Percentiles rank a stretch among this genome's conserved stretches.
phyloP scores from a whole-genome alignment of 2,329 filamentous ascomycete genomes.

The Fusarium sublunatum region DNA sequence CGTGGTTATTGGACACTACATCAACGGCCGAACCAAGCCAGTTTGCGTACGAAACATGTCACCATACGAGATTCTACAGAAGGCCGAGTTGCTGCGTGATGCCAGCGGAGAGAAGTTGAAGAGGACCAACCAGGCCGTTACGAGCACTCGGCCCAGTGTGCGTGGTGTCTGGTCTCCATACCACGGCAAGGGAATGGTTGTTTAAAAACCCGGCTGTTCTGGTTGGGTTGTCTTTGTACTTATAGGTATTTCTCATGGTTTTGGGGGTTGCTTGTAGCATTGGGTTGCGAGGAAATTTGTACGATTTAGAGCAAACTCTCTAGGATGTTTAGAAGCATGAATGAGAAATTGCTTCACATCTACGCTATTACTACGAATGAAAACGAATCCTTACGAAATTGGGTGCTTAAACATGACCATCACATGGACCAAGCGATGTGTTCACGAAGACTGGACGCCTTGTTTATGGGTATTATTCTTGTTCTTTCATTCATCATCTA shows the following conservation, averaged over 20 bases:
- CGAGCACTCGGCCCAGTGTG: slow-evolving; percentile 72
- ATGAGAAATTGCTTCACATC: slow-evolving; percentile 26
- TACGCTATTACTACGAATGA: not conserved
- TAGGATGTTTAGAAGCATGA: slow-evolving; percentile 24
- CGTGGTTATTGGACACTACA: slow-evolving; percentile 87
- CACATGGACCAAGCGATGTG: not conserved
- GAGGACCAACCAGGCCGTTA: slow-evolving; percentile 71
- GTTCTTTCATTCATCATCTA: slow-evolving; percentile 42
- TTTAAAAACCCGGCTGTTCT: slow-evolving; percentile 52
- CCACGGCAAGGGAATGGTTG: slow-evolving; percentile 68
- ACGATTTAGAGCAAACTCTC: slow-evolving; percentile 44
- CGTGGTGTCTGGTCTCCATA: slow-evolving; percentile 78
- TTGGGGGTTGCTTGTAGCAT: slow-evolving; percentile 43
- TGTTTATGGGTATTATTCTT: slow-evolving; percentile 42
- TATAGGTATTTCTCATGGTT: slow-evolving; percentile 45
- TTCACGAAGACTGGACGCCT: not conserved
- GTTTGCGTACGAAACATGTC: slow-evolving; percentile 91
- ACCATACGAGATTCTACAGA: slow-evolving; percentile 81
- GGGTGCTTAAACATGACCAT: not conserved
- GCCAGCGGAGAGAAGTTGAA: slow-evolving; percentile 80
- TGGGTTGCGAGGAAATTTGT: slow-evolving; percentile 46
- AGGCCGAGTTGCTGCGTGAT: slow-evolving; percentile 78
- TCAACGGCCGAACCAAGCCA: slow-evolving; percentile 87
- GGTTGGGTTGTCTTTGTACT: slow-evolving; percentile 35
- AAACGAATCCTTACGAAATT: not conserved